Conservation (phyloP, 495 filamentous ascomycete genomes). For the Neurospora tetraspora region DNA sequence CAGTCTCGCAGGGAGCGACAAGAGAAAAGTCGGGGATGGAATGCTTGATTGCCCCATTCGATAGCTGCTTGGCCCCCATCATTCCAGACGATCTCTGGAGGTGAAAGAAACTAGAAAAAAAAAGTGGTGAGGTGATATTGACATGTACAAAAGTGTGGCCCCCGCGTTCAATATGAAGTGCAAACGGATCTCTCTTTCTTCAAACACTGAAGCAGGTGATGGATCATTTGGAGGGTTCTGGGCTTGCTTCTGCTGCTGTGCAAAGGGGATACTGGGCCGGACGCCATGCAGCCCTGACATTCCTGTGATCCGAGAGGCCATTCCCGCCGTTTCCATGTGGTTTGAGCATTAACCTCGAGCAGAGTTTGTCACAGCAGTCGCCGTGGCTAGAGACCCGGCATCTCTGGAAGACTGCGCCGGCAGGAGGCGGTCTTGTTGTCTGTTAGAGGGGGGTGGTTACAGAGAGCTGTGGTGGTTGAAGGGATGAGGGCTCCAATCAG, state of each 20-base stretch:
- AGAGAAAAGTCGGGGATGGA: not conserved
- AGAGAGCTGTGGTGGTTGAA: not conserved
- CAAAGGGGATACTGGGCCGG: not conserved
- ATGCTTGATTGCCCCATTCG: not conserved
- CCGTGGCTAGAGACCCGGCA: not conserved
- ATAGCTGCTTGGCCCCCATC: not conserved
- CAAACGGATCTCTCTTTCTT: not conserved
- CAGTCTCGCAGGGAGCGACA: not conserved
- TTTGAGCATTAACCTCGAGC: not conserved
- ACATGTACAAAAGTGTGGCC: not conserved
- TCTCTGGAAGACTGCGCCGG: not conserved
- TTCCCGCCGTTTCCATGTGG: not conserved
- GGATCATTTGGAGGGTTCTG: not conserved
- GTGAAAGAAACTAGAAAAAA: not conserved
- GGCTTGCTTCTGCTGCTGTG: not conserved
- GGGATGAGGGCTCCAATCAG: not conserved
- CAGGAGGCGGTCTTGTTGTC: not conserved
- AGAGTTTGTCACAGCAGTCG: not conserved
- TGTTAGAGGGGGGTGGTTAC: not conserved
- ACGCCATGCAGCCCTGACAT: not conserved
- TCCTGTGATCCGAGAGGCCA: not conserved
- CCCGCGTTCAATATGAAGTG: not conserved
- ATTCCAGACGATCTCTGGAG: not conserved
- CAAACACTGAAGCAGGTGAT: not conserved
- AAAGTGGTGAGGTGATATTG: not conserved